Evolutionary conservation across 805 yeast genomes (phyloP).

Genomic region (Monosporozyma aerobia): DNA sequence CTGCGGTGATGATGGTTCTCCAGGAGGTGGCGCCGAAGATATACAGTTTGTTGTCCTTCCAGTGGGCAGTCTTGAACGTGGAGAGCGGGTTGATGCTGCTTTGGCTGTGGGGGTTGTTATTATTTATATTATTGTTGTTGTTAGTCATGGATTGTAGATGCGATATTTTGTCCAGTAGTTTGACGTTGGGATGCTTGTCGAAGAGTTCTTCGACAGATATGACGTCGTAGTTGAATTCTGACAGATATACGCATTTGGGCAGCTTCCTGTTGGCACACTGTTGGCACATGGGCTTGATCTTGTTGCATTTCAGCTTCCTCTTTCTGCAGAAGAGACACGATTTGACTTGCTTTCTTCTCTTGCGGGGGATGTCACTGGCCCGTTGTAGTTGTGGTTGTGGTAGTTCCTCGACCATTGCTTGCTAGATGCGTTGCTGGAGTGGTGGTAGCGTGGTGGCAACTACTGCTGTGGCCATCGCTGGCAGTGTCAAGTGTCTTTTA

Average conservation of each 20-base stretch:
- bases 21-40: constrained; percentile 27
- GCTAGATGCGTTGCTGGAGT: too few relatives aligned
- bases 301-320: constrained; percentile 59
- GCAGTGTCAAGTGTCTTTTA: too few relatives aligned
- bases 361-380: neutral
- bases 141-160: constrained; percentile 9
- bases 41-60: constrained; percentile 3
- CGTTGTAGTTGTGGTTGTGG: neutral
- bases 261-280: constrained; percentile 33
- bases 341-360: constrained; percentile 23
- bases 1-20: constrained; percentile 14
- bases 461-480: too few relatives aligned
- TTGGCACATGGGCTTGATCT: constrained; percentile 35
- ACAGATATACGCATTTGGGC: constrained; percentile 22
- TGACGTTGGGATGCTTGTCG: constrained; percentile 17
- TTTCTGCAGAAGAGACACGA: constrained; percentile 51
- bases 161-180: constrained; percentile 15
- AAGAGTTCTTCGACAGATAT: constrained; percentile 15
- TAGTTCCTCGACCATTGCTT: too few relatives aligned
- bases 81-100: neutral
- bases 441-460: too few relatives aligned
- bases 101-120: neutral
- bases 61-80: neutral
- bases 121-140: constrained; percentile 1
- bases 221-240: constrained; percentile 15